Conservation (phyloP, 2,329 filamentous ascomycete species). For the Venturia effusa region DNA sequence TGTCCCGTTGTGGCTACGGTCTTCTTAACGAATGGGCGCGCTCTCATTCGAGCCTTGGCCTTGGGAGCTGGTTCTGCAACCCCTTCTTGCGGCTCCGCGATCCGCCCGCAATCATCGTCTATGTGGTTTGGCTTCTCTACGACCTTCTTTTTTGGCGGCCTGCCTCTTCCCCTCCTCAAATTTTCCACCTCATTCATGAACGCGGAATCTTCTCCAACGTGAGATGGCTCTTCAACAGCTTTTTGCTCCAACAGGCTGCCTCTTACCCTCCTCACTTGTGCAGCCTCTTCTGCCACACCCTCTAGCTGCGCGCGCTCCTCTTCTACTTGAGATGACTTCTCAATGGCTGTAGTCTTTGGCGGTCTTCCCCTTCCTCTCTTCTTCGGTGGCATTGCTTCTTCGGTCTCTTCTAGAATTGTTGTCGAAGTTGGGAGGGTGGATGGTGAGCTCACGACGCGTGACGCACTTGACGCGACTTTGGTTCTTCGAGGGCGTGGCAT, state of each 20-base stretch:
- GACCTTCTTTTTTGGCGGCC: neutral
- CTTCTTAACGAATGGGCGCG: conserved; percentile 4
- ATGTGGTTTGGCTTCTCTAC: neutral
- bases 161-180: neutral
- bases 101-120: neutral
- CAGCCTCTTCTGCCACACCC: neutral
- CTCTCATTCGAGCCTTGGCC: neutral
- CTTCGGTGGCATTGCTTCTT: neutral
- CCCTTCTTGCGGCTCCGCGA: neutral
- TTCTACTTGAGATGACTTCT: neutral
- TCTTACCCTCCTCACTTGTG: neutral
- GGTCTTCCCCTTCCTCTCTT: neutral
- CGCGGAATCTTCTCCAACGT: neutral
- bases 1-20: conserved; percentile 18
- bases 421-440: neutral
- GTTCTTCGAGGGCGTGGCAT: conserved; percentile 28
- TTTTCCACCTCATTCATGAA: neutral
- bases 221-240: neutral
- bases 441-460: neutral
- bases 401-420: neutral
- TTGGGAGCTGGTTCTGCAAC: neutral
- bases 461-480: conserved; percentile 15
- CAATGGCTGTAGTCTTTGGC: neutral
- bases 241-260: neutral
- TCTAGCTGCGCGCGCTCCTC: neutral